A percentile compares a stretch with the other conserved stretches of the same genome.
Evolutionary conservation across 1,284 basidiomycete genomes (phyloP).

Genomic region (Sanguinoderma infundibulare): DNA sequence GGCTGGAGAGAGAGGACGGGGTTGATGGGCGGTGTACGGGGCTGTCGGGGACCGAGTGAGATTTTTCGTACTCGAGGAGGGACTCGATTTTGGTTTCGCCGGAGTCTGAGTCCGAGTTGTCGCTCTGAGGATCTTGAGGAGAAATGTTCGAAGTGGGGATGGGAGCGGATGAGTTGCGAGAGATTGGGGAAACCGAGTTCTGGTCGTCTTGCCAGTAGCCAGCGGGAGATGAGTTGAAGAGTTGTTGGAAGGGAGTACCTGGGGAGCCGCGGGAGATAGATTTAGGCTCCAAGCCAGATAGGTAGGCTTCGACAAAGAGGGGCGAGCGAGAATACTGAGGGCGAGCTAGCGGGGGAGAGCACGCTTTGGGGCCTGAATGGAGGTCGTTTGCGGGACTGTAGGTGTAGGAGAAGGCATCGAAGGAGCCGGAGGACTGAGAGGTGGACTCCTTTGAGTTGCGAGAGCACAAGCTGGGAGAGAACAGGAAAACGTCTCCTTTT

Average conservation of each 20-base stretch:
- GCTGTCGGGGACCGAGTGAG: conserved; percentile 17
- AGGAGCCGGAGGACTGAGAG: conserved; percentile 15
- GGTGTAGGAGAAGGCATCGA: conserved; percentile 24
- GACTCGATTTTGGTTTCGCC: conserved; percentile 22
- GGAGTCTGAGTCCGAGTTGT: conserved; percentile 1
- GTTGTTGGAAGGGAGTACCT: conserved; percentile 27
- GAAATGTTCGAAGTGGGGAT: neutral
- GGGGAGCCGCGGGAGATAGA: conserved; percentile 20
- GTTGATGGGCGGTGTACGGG: conserved; percentile 7
- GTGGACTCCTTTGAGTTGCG: conserved; percentile 18
- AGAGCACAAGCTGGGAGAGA: conserved; percentile 22
- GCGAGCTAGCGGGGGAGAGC: conserved; percentile 10
- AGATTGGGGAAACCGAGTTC: conserved; percentile 29
- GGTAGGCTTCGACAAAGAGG: conserved; percentile 8
- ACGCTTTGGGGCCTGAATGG: neutral
- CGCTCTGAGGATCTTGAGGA: conserved; percentile 1
- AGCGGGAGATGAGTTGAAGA: conserved; percentile 29
- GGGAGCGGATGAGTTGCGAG: conserved; percentile 9
- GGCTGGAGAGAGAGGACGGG: conserved; percentile 23
- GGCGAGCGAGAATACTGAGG: conserved; percentile 13
- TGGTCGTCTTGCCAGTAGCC: conserved; percentile 26
- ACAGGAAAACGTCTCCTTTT: conserved; percentile 22
- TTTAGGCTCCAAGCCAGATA: conserved; percentile 12
- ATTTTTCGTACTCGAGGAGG: conserved; percentile 20
- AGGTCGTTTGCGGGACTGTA: conserved; percentile 17